These are phyloP conservation scores for Aureobasidium melanogenum DNA, from an alignment of 2,329 filamentous ascomycete genomes.

Conservation along the genomic window DNA sequence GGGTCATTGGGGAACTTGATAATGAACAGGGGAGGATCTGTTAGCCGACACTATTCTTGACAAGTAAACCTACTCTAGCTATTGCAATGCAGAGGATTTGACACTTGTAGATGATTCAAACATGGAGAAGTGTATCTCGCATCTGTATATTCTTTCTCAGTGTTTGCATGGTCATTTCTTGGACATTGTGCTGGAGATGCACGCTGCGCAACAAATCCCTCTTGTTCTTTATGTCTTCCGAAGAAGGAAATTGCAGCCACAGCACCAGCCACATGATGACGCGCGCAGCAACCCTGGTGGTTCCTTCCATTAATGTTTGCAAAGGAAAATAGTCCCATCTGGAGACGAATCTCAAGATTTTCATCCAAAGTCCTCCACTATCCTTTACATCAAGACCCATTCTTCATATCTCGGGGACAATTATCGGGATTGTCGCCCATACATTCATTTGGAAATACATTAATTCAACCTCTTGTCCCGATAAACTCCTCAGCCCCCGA, in stretches of 20 bases:
- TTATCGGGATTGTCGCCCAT: neutral
- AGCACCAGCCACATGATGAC: neutral
- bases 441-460: neutral
- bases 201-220: neutral
- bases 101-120: too few species aligned
- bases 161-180: neutral
- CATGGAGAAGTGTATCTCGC: too few species aligned
- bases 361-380: neutral
- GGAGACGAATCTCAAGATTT: neutral
- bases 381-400: neutral
- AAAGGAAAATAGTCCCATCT: neutral
- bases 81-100: too few species aligned
- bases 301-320: neutral
- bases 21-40: neutral
- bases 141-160: too few species aligned
- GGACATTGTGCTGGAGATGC: neutral
- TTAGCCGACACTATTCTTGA: neutral
- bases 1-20: neutral
- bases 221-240: neutral
- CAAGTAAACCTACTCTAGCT: neutral
- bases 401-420: neutral
- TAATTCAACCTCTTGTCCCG: neutral
- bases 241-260: neutral
- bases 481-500: neutral
- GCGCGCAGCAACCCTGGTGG: slow-evolving; percentile 1